These are phyloP conservation scores for Nannochloris sp. DNA, from an alignment of 139 green algal genomes.

Conservation along the genomic window DNA sequence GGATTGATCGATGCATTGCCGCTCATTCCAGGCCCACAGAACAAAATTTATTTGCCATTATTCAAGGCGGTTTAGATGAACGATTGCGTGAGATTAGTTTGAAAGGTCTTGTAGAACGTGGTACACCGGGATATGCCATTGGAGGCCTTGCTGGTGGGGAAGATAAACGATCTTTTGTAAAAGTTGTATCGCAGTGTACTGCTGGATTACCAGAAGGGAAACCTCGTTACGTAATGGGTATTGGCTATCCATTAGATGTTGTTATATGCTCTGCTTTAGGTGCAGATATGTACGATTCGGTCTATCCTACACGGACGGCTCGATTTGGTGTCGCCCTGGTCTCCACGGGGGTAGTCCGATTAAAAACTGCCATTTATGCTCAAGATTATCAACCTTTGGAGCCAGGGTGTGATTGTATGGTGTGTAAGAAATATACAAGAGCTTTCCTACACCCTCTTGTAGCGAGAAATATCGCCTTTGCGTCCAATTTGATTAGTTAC, in stretches of 20 bases:
- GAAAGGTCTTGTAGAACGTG: conserved; percentile 54
- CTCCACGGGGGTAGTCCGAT: conserved; percentile 62
- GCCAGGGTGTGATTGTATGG: conserved; percentile 61
- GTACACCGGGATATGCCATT: conserved; percentile 88
- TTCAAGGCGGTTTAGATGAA: conserved; percentile 64
- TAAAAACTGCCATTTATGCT: conserved; percentile 60
- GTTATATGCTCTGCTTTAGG: conserved; percentile 88
- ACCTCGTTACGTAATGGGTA: conserved; percentile 92
- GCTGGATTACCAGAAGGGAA: conserved; percentile 66
- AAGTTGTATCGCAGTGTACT: conserved; percentile 78
- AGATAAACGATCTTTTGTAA: conserved; percentile 80
- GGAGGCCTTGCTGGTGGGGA: conserved; percentile 91
- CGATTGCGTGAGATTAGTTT: conserved; percentile 64
- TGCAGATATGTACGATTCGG: conserved; percentile 93
- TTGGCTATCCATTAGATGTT: conserved; percentile 91
- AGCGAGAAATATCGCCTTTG: conserved; percentile 52
- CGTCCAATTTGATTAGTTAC: conserved; percentile 65
- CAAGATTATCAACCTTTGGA: conserved; percentile 71
- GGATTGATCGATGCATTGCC: conserved; percentile 93
- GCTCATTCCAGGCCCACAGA: conserved; percentile 71
- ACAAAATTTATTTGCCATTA: conserved; percentile 90
- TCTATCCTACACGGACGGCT: conserved; percentile 93
- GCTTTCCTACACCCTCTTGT: conserved; percentile 80
- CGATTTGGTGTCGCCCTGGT: conserved; percentile 92
- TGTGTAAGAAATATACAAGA: conserved; percentile 66